Percentiles rank a stretch among this genome's conserved stretches.
Conservation (phyloP, 2,329 filamentous ascomycete genomes). For the Cryoendolithus antarcticus region DNA sequence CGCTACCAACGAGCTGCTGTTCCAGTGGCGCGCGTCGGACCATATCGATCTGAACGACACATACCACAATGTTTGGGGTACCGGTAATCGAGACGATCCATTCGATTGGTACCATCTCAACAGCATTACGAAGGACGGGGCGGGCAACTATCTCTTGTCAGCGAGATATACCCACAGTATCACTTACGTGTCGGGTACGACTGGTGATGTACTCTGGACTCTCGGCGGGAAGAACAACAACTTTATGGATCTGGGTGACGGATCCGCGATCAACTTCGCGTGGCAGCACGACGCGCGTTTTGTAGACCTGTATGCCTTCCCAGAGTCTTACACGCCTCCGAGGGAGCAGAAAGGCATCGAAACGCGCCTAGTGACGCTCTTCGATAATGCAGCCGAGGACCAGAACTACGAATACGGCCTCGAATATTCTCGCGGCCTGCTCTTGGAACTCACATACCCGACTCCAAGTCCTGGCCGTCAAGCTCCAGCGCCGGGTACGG, state of each 20-base stretch:
- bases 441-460: constrained; percentile 22
- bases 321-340: constrained; percentile 15
- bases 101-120: constrained; percentile 45
- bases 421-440: constrained; percentile 17
- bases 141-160: constrained; percentile 37
- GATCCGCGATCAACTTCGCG: constrained; percentile 18
- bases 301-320: constrained; percentile 13
- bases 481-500: neutral
- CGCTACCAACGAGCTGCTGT: constrained; percentile 31
- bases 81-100: constrained; percentile 30
- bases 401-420: constrained; percentile 19
- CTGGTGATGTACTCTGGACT: constrained; percentile 33
- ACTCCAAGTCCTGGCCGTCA: neutral
- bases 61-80: constrained; percentile 28
- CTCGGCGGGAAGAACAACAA: constrained; percentile 34
- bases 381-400: constrained; percentile 40
- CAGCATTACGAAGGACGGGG: constrained; percentile 35
- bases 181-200: constrained; percentile 32
- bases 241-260: constrained; percentile 20
- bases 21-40: constrained; percentile 36
- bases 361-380: constrained; percentile 38
- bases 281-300: constrained; percentile 25
- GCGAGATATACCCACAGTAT: constrained; percentile 31
- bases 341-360: constrained; percentile 13
- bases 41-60: constrained; percentile 25